Base-by-base conservation (phyloP, 805 yeast species). In the Ogataea glucozyma region DNA sequence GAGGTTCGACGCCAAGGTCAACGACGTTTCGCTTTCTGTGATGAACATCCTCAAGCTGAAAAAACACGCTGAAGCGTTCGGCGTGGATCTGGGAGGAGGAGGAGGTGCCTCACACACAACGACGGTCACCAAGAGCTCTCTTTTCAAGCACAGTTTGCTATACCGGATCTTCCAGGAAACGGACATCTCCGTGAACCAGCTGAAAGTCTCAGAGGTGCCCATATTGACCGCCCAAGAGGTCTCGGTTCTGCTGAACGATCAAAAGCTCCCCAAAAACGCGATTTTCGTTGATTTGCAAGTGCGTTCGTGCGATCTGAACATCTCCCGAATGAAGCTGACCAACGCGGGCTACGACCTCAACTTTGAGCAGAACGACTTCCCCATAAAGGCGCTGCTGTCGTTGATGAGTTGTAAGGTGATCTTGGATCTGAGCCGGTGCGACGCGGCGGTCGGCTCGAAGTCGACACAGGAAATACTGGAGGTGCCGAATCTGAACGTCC, bases 321-420 rank as follows among this genome's bases (percentile, higher is more conserved):
- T 55, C 10, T 41, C 57, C 2, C 48, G 47, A 12, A 32, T 61
- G 10, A 44, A 40, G 26, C 35, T 41, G 5, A 54, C 49, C 34
- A 56, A 58, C 44, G 66, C 79, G 2, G 81, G 82, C 2, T 76
- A 62, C 48, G 77, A 75, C 30, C 51, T 76, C 10, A 44, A 62
- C 13, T 76, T 67, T 41, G 56, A 57, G 3, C 62, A 64, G 23
- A 56, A 60, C 4, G 80, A 76, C 42, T 61, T 57, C 14, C 81
- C 81, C 1, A 53, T 67, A 19, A 71, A 69, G 37, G 42, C 65
- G 20, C 60, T 69, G 9, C 26, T 62, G 7, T 66, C 72, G 7
- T 38, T 71, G n/a, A 62, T 75, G 13, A 67, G 71, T 12, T 46
- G 70, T 1, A 61, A 63, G 2, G 30, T 70, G 4, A 31, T 48